These are phyloP conservation scores for Fusarium sp. DNA, from an alignment of 2,329 filamentous ascomycete species.

Conservation along the genomic window DNA sequence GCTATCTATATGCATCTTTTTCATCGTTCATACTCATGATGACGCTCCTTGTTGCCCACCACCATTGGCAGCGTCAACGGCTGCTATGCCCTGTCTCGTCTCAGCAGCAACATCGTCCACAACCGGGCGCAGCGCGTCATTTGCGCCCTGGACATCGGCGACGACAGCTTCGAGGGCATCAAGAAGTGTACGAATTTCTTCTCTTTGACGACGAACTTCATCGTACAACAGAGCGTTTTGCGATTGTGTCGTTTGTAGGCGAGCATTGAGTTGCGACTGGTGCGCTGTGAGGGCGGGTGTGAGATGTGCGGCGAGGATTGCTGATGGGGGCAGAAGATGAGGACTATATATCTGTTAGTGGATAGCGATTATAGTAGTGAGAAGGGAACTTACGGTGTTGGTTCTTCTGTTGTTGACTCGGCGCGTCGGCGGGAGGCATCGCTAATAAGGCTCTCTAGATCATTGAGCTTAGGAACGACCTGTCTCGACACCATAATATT, in stretches of 20 bases:
- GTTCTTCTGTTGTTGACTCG: slow-evolving; percentile 42
- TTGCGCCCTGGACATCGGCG: slow-evolving; percentile 64
- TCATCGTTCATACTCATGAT: background rate
- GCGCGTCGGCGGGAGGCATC: slow-evolving; percentile 55
- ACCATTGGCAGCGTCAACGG: slow-evolving; percentile 28
- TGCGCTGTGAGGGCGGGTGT: slow-evolving; percentile 62
- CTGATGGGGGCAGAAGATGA: slow-evolving; percentile 64
- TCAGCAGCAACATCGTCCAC: slow-evolving; percentile 61
- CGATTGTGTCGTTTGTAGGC: slow-evolving; percentile 64
- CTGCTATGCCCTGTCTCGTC: slow-evolving; percentile 50
- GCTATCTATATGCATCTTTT: background rate
- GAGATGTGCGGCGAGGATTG: slow-evolving; percentile 65
- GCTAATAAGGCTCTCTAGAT: slow-evolving; percentile 64
- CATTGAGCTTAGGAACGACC: slow-evolving; percentile 67
- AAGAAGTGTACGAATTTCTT: slow-evolving; percentile 63
- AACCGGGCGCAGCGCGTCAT: slow-evolving; percentile 57
- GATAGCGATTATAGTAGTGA: background rate
- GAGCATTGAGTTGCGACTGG: slow-evolving; percentile 65
- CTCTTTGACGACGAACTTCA: slow-evolving; percentile 62
- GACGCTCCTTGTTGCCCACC: slow-evolving; percentile 1
- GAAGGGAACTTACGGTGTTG: slow-evolving; percentile 56
- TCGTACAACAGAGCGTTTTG: slow-evolving; percentile 65
- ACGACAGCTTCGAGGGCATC: slow-evolving; percentile 60
- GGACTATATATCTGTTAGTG: slow-evolving; percentile 51
- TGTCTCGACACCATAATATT: slow-evolving; percentile 60